Base-by-base conservation (phyloP, 306 rosid species). In the Pyrus pyrifolia region DNA sequence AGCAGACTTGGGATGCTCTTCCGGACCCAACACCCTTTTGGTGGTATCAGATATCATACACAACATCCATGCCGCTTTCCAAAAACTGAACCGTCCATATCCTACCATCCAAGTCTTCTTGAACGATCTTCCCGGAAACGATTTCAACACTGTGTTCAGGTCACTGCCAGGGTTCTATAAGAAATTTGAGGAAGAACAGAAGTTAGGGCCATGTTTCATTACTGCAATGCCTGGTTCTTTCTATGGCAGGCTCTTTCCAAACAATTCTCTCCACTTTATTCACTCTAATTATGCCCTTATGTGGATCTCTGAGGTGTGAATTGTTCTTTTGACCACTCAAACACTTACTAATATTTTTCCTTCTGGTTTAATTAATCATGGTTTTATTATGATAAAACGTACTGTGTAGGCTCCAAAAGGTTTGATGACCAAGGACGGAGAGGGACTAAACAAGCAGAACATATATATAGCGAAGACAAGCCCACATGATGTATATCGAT, bases 71-170 rank as follows among this genome's bases (percentile, higher is more conserved):
- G 65, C 27, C 0, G 29, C 15, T 0, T 70, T 58, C 33, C n/a
- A 1, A 3, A 79, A 69, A 40, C 63, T 68, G 0, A 12, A 49
- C 7, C 66, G 6, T 4, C 18, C 15, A 4, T 46, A 75, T 27
- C 71, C 79, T 0, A 8, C 52, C 6, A 62, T 85, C 11, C 90
- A 81, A 71, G 63, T 71, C 7, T 83, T 81, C 33, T 65, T 87
- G 0, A 89, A 89, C 30, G 89, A 89, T 78, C 77, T 88, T 38
- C 87, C 76, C 3, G 75, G 45, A 27, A 89, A 89, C 38, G 93
- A 89, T 68, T 89, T 86, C 82, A 86, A 86, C 53, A 35, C 79
- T 1, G 4, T 83, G 0, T 82, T 86, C 49, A 75, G 42, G 55
- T 55, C 82, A 2, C 40, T 86, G 11, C 85, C 89, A 1, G 53